These are phyloP conservation scores for Psilocybe cyanescens DNA, from an alignment of 768 basidiomycete species.

Conservation along the genomic window DNA sequence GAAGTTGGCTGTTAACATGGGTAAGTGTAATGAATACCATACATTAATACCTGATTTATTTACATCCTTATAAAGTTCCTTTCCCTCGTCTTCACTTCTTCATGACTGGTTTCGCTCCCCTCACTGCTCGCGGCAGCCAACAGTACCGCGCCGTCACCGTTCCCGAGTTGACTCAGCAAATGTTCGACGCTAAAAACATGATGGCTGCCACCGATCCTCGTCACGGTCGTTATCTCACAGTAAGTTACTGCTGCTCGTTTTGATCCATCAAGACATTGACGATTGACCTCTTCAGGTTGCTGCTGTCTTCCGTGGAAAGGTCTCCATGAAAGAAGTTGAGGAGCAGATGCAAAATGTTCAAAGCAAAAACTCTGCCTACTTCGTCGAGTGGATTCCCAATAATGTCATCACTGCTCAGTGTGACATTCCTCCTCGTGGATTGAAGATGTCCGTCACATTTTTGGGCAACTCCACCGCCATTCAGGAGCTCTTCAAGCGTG, in stretches of 20 bases:
- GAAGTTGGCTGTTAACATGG: constrained; percentile 99
- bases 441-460: constrained; percentile 98
- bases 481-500: constrained; percentile 98
- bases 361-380: constrained; percentile 97
- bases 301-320: constrained; percentile 98
- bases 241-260: constrained; percentile 32
- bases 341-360: constrained; percentile 98
- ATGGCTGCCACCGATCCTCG: constrained; percentile 98
- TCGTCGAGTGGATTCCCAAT: constrained; percentile 99
- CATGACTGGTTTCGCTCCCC: constrained; percentile 94
- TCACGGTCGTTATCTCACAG: constrained; percentile 97
- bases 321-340: constrained; percentile 99
- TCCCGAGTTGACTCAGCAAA: constrained; percentile 97
- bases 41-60: neutral
- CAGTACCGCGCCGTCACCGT: constrained; percentile 97
- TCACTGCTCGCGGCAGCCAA: constrained; percentile 92
- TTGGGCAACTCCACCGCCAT: constrained; percentile 97
- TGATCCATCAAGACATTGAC: neutral
- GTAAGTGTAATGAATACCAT: constrained; percentile 43
- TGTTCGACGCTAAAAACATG: constrained; percentile 99
- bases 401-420: constrained; percentile 98
- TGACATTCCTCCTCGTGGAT: constrained; percentile 93
- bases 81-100: constrained; percentile 99
- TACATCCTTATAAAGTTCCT: constrained; percentile 60
- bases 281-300: constrained; percentile 58